Conservation (phyloP, 768 basidiomycete genomes). For the Hebeloma cylindrosporum region DNA sequence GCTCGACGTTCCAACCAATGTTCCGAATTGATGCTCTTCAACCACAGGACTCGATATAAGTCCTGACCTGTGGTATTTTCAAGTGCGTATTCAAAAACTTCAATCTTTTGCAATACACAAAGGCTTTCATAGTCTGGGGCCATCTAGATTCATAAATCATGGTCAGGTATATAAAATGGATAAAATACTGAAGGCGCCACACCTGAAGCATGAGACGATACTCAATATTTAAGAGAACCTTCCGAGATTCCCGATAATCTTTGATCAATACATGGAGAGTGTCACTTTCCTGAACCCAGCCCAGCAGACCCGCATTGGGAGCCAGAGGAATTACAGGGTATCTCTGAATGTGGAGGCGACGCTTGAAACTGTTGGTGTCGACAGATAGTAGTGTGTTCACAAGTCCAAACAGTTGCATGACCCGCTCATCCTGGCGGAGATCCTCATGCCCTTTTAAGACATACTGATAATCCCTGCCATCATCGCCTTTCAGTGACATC, state of each 20-base stretch:
- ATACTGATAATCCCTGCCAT: conserved; percentile 93
- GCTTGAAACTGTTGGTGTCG: conserved; percentile 94
- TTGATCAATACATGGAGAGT: conserved; percentile 95
- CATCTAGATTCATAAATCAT: conserved; percentile 72
- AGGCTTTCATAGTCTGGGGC: conserved; percentile 97
- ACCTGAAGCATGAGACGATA: conserved; percentile 99
- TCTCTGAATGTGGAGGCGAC: conserved; percentile 91
- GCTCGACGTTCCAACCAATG: conserved; percentile 97
- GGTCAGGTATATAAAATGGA: conserved; percentile 5
- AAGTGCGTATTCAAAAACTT: conserved; percentile 97
- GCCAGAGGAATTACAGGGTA: conserved; percentile 94
- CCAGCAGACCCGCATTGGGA: conserved; percentile 90
- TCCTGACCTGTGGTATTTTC: conserved; percentile 99
- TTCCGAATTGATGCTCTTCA: conserved; percentile 93
- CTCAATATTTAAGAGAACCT: conserved; percentile 96
- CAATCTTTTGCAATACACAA: conserved; percentile 93
- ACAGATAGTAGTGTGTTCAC: conserved; percentile 93
- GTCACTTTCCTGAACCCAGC: conserved; percentile 95
- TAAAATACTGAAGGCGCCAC: conserved; percentile 12
- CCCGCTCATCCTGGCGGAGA: conserved; percentile 96
- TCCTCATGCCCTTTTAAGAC: conserved; percentile 97
- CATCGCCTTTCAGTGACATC: conserved; percentile 82
- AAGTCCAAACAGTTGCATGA: conserved; percentile 98
- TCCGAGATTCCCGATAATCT: conserved; percentile 93
- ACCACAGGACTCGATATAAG: conserved; percentile 93